Evolutionary conservation across 176 grass and related monocot species (phyloP).

Genomic region (Bolboschoenus planiculmis): DNA sequence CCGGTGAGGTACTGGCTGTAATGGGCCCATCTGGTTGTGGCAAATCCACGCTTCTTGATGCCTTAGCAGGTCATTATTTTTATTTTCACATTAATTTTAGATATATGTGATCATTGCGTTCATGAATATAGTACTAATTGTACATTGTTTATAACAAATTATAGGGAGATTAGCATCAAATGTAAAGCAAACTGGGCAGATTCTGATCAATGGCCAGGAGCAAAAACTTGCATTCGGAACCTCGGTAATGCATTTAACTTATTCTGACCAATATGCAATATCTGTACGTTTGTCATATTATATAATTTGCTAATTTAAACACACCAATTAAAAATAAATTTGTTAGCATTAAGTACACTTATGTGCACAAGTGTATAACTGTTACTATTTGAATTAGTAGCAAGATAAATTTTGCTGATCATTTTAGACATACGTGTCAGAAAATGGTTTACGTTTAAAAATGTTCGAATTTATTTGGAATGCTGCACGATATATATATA

Average conservation of each 20-base stretch:
- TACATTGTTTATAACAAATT: background rate
- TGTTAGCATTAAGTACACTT: too few species aligned
- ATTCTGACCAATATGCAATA: background rate
- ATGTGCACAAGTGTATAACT: too few species aligned
- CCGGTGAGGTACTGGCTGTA: background rate
- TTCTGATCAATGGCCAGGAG: constrained; percentile 36
- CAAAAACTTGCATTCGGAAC: constrained; percentile 53
- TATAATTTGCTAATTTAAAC: too few species aligned
- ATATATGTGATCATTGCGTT: background rate
- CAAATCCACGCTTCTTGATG: constrained; percentile 11
- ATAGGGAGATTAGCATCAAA: constrained; percentile 36
- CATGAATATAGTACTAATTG: background rate
- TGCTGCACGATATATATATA: too few species aligned
- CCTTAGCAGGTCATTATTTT: background rate
- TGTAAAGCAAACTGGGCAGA: constrained; percentile 28
- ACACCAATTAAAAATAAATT: too few species aligned
- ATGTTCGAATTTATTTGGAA: too few species aligned
- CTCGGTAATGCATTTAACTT: constrained; percentile 21
- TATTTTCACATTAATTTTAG: background rate
- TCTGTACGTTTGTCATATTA: background rate
- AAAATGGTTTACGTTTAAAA: too few species aligned
- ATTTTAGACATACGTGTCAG: too few species aligned
- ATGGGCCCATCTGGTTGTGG: constrained; percentile 18
- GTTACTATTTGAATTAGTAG: too few species aligned
- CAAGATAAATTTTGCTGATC: too few species aligned